Evolutionary conservation across 2,329 filamentous ascomycete genomes (phyloP).

Genomic region (Pseudogymnoascus sp.): DNA sequence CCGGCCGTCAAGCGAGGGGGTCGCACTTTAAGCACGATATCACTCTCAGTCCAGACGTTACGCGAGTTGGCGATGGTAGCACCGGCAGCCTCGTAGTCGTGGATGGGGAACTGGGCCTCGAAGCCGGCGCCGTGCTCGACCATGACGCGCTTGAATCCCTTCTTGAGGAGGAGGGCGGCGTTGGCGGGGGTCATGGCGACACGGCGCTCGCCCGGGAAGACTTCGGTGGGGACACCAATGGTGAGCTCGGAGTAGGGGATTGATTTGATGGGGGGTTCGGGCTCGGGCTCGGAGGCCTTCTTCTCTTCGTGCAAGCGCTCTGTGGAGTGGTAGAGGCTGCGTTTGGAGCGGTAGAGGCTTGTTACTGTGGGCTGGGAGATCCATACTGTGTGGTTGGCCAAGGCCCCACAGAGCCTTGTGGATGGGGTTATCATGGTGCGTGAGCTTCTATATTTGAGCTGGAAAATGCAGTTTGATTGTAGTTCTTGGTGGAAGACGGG

Average conservation of each 20-base stretch:
- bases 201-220: conserved; percentile 69
- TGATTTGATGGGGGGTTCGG: not conserved
- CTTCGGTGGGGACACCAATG: conserved; percentile 73
- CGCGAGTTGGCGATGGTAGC: conserved; percentile 66
- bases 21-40: conserved; percentile 80
- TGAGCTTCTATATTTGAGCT: not conserved
- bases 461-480: not conserved
- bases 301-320: not conserved
- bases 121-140: conserved; percentile 76
- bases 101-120: conserved; percentile 68
- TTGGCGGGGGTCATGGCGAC: conserved; percentile 82
- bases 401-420: conserved; percentile 3
- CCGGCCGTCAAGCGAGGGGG: conserved; percentile 48
- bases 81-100: conserved; percentile 69
- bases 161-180: conserved; percentile 73
- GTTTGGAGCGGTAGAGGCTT: not conserved
- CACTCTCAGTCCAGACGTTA: conserved; percentile 64
- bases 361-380: not conserved
- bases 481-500: not conserved
- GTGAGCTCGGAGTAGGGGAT: conserved; percentile 63
- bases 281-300: not conserved
- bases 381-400: conserved; percentile 6
- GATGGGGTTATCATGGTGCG: conserved; percentile 1
- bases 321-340: not conserved
- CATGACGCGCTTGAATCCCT: conserved; percentile 70